Percentiles rank a stretch among this genome's conserved stretches.
These are phyloP conservation scores for Penicillium sp. DNA, from an alignment of 2,329 filamentous ascomycete species.

Conservation along the genomic window DNA sequence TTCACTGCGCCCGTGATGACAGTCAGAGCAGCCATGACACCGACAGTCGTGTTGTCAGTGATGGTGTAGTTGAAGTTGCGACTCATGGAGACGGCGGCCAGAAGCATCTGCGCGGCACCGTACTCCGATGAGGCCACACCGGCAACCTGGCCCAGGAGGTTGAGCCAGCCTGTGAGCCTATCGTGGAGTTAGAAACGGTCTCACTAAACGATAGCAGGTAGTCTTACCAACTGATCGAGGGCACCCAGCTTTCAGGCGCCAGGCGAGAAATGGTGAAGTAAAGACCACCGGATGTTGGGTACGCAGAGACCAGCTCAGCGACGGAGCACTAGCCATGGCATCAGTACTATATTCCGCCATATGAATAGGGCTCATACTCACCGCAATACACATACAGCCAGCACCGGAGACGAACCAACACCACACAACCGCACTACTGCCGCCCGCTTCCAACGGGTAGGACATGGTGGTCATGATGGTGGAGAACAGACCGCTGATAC, in stretches of 20 bases:
- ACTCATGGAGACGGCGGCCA: constrained; percentile 52
- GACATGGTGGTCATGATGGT: constrained; percentile 54
- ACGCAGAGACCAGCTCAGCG: constrained; percentile 54
- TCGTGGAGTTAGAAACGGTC: too few species aligned
- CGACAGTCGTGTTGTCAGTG: constrained; percentile 46
- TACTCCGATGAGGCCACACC: constrained; percentile 56
- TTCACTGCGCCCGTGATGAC: constrained; percentile 52
- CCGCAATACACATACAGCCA: constrained; percentile 53
- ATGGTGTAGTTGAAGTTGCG: constrained; percentile 47
- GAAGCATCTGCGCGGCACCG: constrained; percentile 52
- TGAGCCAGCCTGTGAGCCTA: constrained; percentile 47
- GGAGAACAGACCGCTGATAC: constrained; percentile 53
- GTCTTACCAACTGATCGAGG: constrained; percentile 46
- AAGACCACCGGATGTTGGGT: constrained; percentile 53
- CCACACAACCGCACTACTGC: constrained; percentile 53
- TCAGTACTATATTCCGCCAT: background rate
- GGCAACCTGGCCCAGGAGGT: constrained; percentile 50
- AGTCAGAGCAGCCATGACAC: constrained; percentile 53
- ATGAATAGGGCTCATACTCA: background rate
- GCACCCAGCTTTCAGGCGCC: constrained; percentile 46
- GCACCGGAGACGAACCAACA: constrained; percentile 55
- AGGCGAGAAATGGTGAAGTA: constrained; percentile 56
- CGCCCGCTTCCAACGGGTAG: constrained; percentile 52
- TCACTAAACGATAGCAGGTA: too few species aligned
- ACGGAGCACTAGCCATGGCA: constrained; percentile 39